Evolutionary conservation across 2,329 filamentous ascomycete genomes (phyloP), one percentile per base, ranked within the genome.

Genomic region (Ceratocystis albifundus): DNA sequence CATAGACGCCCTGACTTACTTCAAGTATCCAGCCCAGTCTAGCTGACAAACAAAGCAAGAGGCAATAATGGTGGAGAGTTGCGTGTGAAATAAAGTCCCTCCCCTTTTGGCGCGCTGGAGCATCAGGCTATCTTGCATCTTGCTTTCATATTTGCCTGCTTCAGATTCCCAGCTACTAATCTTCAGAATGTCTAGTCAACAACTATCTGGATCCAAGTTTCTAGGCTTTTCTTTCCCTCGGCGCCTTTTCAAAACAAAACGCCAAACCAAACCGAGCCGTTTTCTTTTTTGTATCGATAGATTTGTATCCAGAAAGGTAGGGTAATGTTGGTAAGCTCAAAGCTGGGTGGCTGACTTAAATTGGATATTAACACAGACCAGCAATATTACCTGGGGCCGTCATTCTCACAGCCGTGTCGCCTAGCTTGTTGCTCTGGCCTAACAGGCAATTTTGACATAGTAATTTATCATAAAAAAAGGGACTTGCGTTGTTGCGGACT

Each of bases 1-100:
- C n/a, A n/a, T n/a, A 25, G 30, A 59, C 28, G 28, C 55, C 55
- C 5, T 28, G 53, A 57, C 53, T 32, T 28, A 57, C 53, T 32
- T 28, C 50, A 20, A 12, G 17, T 20, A 25, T 57, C 5, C 53
- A n/a, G 53, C 53, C 48, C 48, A 53, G 48, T 25, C 22, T n/a
- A 57, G 53, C 28, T 57, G 10, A 57, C 15, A 57, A 57, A 32
- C 53, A 57, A 32, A 57, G 53, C 53, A 57, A 32, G 15, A n/a
- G 30, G 5, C 15, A 32, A 28, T 32, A 30, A 57, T 28, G 25
- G 1, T 12, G 7, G 22, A 57, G 22, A 32, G 30, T 10, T 12
- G 53, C n/a, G 53, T 30, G 53, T 30, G n/a, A n/a, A 57, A 30
- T 30, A 30, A 8, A 28, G 36, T 4, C 36, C 36, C 10, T 4